These are phyloP conservation scores for Logfia minima DNA, from an alignment of 129 eudicot species.

Conservation along the genomic window DNA sequence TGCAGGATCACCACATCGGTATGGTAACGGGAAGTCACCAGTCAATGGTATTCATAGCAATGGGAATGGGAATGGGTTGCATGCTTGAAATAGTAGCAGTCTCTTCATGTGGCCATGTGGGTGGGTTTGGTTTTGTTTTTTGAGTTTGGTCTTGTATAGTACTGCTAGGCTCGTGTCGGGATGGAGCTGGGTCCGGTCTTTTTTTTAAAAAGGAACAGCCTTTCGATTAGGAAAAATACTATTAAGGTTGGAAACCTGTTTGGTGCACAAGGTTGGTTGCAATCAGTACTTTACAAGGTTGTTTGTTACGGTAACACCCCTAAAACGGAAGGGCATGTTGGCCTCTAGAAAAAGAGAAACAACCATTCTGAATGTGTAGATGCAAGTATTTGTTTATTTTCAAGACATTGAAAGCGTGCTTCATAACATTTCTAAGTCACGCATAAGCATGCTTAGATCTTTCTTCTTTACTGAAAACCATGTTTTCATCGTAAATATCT, in stretches of 20 bases:
- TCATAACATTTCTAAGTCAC: not conserved
- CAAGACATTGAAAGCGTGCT: not conserved
- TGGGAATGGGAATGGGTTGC: conserved; percentile 58
- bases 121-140: conserved; percentile 14
- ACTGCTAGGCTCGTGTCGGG: conserved; percentile 31
- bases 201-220: conserved; percentile 47
- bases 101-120: not conserved
- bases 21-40: conserved; percentile 51
- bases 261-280: conserved; percentile 26
- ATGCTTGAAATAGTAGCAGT: conserved; percentile 37
- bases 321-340: conserved; percentile 24
- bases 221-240: conserved; percentile 31
- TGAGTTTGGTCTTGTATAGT: conserved; percentile 49
- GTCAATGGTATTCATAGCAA: conserved; percentile 54
- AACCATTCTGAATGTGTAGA: conserved; percentile 22
- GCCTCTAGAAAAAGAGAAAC: conserved; percentile 11
- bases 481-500: not conserved
- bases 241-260: conserved; percentile 15
- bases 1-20: conserved; percentile 37
- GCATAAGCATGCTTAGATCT: not conserved
- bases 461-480: not conserved
- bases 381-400: conserved; percentile 3
- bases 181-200: conserved; percentile 49
- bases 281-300: conserved; percentile 15
- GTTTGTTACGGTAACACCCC: conserved; percentile 24